Conservation (phyloP, 179 eudicot genomes). For the Kewa caespitosa region DNA sequence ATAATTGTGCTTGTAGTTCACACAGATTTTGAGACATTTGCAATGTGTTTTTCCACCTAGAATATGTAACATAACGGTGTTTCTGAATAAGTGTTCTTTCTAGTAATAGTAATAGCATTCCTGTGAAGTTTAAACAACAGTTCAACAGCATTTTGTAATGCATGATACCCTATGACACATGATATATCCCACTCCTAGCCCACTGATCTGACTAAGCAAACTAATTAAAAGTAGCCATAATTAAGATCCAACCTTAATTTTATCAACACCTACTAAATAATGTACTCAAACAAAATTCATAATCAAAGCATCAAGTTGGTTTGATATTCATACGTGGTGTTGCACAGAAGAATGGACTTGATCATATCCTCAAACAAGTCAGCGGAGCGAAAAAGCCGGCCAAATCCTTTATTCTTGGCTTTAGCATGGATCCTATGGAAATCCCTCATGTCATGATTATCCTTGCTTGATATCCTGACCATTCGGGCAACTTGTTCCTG, state of each 20-base stretch:
- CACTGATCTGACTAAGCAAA: background rate
- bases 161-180: background rate
- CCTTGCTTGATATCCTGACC: slow-evolving; percentile 39
- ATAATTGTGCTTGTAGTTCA: slow-evolving; percentile 26
- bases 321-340: slow-evolving; percentile 24
- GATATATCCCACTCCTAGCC: background rate
- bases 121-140: background rate
- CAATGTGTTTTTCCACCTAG: slow-evolving; percentile 39
- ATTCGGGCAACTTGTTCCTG: slow-evolving; percentile 45
- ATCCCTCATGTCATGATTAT: slow-evolving; percentile 23
- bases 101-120: background rate
- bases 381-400: slow-evolving; percentile 55
- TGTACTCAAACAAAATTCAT: too few species aligned
- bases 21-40: slow-evolving; percentile 40
- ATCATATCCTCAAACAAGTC: slow-evolving; percentile 51
- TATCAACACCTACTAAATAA: too few species aligned
- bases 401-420: slow-evolving; percentile 40
- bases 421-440: slow-evolving; percentile 34
- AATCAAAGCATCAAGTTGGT: background rate
- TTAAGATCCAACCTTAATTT: too few species aligned
- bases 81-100: background rate
- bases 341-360: slow-evolving; percentile 42
- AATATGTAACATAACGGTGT: background rate
- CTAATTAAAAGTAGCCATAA: background rate
- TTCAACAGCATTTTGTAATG: background rate